These are phyloP conservation scores for Penicillium angulare DNA, from an alignment of 495 filamentous ascomycete species.

Conservation along the genomic window DNA sequence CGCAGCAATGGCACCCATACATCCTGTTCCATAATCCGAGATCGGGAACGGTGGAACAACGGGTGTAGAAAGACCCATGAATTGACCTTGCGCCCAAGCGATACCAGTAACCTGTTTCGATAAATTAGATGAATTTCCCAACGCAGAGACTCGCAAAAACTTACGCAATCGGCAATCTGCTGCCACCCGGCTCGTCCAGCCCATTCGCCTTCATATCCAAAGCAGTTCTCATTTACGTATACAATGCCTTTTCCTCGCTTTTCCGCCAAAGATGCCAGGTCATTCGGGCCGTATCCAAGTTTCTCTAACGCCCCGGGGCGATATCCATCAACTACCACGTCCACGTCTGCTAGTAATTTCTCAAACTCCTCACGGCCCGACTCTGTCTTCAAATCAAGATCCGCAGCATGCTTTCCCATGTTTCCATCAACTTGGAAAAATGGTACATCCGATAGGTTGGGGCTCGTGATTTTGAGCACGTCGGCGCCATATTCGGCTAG, in stretches of 20 bases:
- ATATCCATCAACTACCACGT: slow-evolving; percentile 65
- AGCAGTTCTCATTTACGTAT: slow-evolving; percentile 73
- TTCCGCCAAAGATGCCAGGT: slow-evolving; percentile 49
- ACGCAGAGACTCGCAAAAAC: slow-evolving; percentile 3
- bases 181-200: slow-evolving; percentile 53
- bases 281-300: slow-evolving; percentile 60
- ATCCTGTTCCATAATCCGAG: slow-evolving; percentile 76
- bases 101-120: slow-evolving; percentile 54
- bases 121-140: slow-evolving; percentile 14
- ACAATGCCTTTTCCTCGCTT: slow-evolving; percentile 61
- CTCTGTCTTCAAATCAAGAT: slow-evolving; percentile 57
- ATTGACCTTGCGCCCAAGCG: slow-evolving; percentile 70
- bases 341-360: slow-evolving; percentile 56
- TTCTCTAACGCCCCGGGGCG: slow-evolving; percentile 63
- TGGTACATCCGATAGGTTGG: slow-evolving; percentile 66
- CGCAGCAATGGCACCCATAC: slow-evolving; percentile 64
- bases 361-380: slow-evolving; percentile 56
- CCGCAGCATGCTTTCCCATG: slow-evolving; percentile 61
- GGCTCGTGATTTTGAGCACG: slow-evolving; percentile 69
- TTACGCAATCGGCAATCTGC: slow-evolving; percentile 55
- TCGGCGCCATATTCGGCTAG: slow-evolving; percentile 67
- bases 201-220: slow-evolving; percentile 55
- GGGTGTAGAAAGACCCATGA: slow-evolving; percentile 68
- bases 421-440: slow-evolving; percentile 82
- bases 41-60: slow-evolving; percentile 81